These are phyloP conservation scores for Vicia villosa DNA, from an alignment of 306 rosid genomes.

Conservation along the genomic window DNA sequence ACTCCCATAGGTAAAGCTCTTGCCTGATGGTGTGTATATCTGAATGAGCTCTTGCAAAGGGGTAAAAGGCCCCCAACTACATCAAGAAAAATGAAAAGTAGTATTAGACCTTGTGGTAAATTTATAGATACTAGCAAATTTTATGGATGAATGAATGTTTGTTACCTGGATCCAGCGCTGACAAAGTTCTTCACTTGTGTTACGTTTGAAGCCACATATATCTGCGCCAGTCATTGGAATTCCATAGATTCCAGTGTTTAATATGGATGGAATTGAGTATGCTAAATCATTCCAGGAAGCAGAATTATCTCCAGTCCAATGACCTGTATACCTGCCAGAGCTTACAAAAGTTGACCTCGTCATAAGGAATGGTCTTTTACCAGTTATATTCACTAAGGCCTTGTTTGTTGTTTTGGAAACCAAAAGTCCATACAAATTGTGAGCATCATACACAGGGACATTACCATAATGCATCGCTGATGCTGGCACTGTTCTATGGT, in stretches of 20 bases:
- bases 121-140: too few species aligned
- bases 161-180: constrained; percentile 92
- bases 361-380: constrained; percentile 85
- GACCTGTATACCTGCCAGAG: constrained; percentile 88
- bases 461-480: constrained; percentile 65
- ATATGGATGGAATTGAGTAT: constrained; percentile 65
- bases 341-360: constrained; percentile 84
- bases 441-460: constrained; percentile 71
- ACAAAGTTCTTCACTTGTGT: constrained; percentile 88
- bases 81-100: constrained; percentile 6
- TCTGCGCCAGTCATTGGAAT: constrained; percentile 96
- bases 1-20: constrained; percentile 89
- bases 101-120: too few species aligned
- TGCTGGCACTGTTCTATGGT: constrained; percentile 58
- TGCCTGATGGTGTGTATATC: constrained; percentile 43
- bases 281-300: constrained; percentile 89
- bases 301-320: constrained; percentile 94
- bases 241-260: constrained; percentile 79
- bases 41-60: constrained; percentile 90
- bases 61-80: constrained; percentile 92
- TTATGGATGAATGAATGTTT: constrained; percentile 21
- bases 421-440: constrained; percentile 77
- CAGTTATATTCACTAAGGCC: constrained; percentile 56
- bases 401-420: constrained; percentile 66
- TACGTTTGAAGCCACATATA: constrained; percentile 69